Base-by-base conservation (phyloP, 2,329 filamentous ascomycete genomes). In the Scolecobasidium constrictum region DNA sequence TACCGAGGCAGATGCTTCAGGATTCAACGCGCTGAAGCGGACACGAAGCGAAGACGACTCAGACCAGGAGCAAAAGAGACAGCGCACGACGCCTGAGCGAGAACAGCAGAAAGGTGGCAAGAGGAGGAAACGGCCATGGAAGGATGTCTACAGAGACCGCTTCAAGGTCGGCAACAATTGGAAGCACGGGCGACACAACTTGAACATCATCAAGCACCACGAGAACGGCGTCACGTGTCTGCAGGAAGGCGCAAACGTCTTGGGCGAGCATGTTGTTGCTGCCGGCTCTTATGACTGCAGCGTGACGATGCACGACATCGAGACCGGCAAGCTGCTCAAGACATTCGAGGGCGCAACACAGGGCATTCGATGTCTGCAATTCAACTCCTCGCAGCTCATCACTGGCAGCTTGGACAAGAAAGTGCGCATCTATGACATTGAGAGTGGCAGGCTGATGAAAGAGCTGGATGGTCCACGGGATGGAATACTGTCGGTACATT, bases 81-180 rank as follows among this genome's bases (percentile, higher is more conserved):
- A 11, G 9, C 17, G 38, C 37, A 13, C 18, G 5, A 19, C n/a
- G 16, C n/a, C n/a, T n/a, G n/a, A n/a, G n/a, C n/a, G n/a, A n/a
- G n/a, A n/a, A n/a, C n/a, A n/a, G n/a, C 4, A 17, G 15, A 17
- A 22, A 17, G 23, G 6, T 35, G 23, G 35, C 13, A 13, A 12
- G n/a, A 16, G 42, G 28, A 13, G 19, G 17, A 39, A 16, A 7
- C 64, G 86, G 21, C 87, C 83, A 0, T 98, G 92, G 92, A 98
- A 98, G 62, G 87, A 94, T 47, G 86, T 98, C 1, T 98, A 98
- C 67, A 84, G 86, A 49, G 90, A 95, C 59, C 78, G 86, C 13
- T 96, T 90, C 71, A 92, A 90, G 59, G 87, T 98, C 38, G 90
- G 92, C 40, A 92, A 82, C 47, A 96, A 96, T 60, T 98, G 92